Evolutionary conservation across 2,329 filamentous ascomycete genomes (phyloP).

Genomic region (Arthrinium puccinioides): DNA sequence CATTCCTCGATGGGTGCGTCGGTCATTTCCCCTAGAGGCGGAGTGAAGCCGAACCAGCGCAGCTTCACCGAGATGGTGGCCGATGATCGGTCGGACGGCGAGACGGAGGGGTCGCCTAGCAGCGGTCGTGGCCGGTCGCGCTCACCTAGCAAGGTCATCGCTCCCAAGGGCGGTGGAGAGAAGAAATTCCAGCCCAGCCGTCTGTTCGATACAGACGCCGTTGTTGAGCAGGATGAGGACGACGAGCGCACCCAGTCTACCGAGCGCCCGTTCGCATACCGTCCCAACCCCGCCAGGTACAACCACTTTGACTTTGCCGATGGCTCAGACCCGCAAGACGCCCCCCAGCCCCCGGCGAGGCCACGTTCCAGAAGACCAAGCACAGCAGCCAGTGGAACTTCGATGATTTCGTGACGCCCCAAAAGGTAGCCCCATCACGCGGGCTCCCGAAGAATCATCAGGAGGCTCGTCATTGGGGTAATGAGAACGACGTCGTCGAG

Average conservation of each 20-base stretch:
- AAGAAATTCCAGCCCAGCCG: constrained; percentile 55
- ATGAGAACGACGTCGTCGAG: constrained; percentile 55
- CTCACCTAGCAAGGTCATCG: constrained; percentile 21
- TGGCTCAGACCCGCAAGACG: constrained; percentile 46
- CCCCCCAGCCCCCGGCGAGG: constrained; percentile 26
- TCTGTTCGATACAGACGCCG: constrained; percentile 55
- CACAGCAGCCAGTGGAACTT: constrained; percentile 81
- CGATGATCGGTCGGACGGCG: constrained; percentile 30
- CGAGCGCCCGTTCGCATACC: constrained; percentile 38
- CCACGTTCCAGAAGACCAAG: constrained; percentile 18
- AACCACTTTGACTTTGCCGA: constrained; percentile 79
- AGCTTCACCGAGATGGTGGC: constrained; percentile 65
- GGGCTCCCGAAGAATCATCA: constrained; percentile 44
- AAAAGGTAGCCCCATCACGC: constrained; percentile 59
- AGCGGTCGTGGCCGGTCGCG: constrained; percentile 35
- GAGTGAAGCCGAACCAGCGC: constrained; percentile 56
- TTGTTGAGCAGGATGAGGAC: constrained; percentile 16
- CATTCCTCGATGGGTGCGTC: constrained; percentile 17
- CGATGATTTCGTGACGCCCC: constrained; percentile 77
- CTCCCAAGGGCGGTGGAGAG: constrained; percentile 22
- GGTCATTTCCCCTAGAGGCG: constrained; percentile 56
- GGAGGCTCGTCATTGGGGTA: constrained; percentile 73
- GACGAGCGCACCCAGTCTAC: constrained; percentile 30
- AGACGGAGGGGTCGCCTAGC: constrained; percentile 26
- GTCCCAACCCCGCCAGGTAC: constrained; percentile 72